phyloP scores from a whole-genome alignment of 1,284 basidiomycete genomes.

The Pholiota adiposa region DNA sequence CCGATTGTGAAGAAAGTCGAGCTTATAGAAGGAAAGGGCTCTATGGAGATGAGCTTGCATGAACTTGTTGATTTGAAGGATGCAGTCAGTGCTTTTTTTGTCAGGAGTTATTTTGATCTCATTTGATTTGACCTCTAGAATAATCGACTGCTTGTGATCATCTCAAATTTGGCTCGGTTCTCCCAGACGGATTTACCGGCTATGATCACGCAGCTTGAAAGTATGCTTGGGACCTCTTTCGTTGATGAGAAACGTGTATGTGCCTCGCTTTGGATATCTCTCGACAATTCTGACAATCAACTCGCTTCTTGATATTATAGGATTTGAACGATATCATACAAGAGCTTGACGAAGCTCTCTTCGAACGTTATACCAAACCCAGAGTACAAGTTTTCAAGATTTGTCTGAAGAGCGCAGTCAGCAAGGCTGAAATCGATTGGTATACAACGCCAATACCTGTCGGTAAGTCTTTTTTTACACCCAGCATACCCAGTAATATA shows the following conservation, averaged over 20 bases:
- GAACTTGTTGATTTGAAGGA: slow-evolving; percentile 64
- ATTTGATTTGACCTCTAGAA: slow-evolving; percentile 54
- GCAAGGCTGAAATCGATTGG: slow-evolving; percentile 88
- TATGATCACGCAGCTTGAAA: slow-evolving; percentile 82
- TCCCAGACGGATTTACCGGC: slow-evolving; percentile 72
- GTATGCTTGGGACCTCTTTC: slow-evolving; percentile 75
- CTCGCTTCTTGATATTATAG: slow-evolving; percentile 34
- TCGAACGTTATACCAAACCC: slow-evolving; percentile 84
- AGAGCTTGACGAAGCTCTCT: slow-evolving; percentile 85
- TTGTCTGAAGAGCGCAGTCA: slow-evolving; percentile 78
- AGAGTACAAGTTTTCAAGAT: slow-evolving; percentile 67
- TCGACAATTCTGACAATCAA: background rate
- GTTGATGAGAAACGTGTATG: slow-evolving; percentile 72
- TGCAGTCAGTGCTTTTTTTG: slow-evolving; percentile 46
- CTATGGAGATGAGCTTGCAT: slow-evolving; percentile 44
- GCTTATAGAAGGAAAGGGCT: slow-evolving; percentile 32
- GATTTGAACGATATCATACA: slow-evolving; percentile 79
- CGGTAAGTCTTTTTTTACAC: slow-evolving; percentile 48
- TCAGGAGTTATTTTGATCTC: background rate
- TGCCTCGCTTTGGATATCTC: background rate
- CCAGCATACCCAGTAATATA: background rate
- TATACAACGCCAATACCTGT: slow-evolving; percentile 84
- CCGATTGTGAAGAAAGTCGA: slow-evolving; percentile 39
- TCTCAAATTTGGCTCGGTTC: slow-evolving; percentile 90
- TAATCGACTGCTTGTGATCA: slow-evolving; percentile 83